Percentiles rank a stretch among this genome's conserved stretches.
Evolutionary conservation across 148 eudicot species (phyloP).

Genomic region (Rhododendron molle): DNA sequence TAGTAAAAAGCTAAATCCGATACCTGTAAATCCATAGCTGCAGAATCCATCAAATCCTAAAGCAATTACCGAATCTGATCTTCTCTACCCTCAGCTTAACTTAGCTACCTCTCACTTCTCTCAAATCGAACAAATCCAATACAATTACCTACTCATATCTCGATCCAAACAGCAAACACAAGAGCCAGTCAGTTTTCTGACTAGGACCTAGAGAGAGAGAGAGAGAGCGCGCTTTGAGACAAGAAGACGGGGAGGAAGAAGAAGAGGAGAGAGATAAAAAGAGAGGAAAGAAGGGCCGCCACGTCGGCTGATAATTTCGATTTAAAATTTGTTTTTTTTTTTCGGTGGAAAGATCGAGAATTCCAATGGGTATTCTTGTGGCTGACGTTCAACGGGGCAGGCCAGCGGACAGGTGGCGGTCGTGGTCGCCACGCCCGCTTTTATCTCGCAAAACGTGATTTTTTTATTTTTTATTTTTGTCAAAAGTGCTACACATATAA

Average conservation of each 20-base stretch:
- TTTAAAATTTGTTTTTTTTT: background rate
- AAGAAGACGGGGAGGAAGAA: background rate
- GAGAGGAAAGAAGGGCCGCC: background rate
- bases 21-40: background rate
- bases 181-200: background rate
- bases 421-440: background rate
- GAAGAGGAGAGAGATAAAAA: background rate
- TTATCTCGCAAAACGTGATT: background rate
- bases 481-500: too few species aligned
- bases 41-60: background rate
- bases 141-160: background rate
- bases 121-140: background rate
- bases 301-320: background rate
- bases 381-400: background rate
- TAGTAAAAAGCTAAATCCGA: background rate
- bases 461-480: background rate
- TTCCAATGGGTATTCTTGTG: background rate
- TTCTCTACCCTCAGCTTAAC: background rate
- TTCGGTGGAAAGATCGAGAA: background rate
- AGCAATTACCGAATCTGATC: background rate
- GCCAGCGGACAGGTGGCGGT: background rate
- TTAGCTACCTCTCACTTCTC: background rate
- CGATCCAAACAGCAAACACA: background rate
- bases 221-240: background rate
- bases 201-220: background rate